phyloP scores from a whole-genome alignment of 768 basidiomycete species.

The Pleurotus eryngii region DNA sequence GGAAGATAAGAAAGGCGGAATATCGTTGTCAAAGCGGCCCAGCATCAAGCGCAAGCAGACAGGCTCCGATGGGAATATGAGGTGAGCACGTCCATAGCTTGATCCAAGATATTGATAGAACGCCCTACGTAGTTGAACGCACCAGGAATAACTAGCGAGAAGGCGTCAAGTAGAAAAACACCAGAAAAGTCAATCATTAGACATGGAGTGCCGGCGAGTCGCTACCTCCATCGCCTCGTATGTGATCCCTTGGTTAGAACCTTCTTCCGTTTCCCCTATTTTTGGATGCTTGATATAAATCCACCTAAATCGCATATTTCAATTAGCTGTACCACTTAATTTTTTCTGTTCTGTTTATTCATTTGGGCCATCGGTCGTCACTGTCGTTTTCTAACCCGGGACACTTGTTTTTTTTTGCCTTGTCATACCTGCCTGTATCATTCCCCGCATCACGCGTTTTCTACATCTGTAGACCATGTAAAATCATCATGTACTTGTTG shows the following conservation, averaged over 20 bases:
- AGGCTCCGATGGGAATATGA: conserved; percentile 1
- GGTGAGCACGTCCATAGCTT: not conserved
- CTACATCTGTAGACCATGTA: not conserved
- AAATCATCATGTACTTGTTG: not conserved
- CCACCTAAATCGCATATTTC: not conserved
- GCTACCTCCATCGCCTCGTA: not conserved
- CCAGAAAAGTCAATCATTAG: not conserved
- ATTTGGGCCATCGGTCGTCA: not conserved
- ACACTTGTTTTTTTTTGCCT: no score
- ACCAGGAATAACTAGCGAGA: not conserved
- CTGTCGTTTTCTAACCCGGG: not conserved
- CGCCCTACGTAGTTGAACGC: no score
- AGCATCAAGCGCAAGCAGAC: conserved; percentile 52
- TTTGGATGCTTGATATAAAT: not conserved
- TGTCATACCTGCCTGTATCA: no score
- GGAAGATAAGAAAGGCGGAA: conserved; percentile 56
- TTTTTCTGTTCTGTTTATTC: not conserved
- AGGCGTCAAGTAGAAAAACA: not conserved
- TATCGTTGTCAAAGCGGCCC: conserved; percentile 60
- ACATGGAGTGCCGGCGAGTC: not conserved
- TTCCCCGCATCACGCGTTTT: not conserved
- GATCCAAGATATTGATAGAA: no score
- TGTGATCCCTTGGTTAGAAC: not conserved
- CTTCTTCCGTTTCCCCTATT: not conserved
- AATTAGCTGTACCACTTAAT: not conserved